Evolutionary conservation across 1,284 basidiomycete genomes (phyloP).

Genomic region (Coniferiporia weirii): DNA sequence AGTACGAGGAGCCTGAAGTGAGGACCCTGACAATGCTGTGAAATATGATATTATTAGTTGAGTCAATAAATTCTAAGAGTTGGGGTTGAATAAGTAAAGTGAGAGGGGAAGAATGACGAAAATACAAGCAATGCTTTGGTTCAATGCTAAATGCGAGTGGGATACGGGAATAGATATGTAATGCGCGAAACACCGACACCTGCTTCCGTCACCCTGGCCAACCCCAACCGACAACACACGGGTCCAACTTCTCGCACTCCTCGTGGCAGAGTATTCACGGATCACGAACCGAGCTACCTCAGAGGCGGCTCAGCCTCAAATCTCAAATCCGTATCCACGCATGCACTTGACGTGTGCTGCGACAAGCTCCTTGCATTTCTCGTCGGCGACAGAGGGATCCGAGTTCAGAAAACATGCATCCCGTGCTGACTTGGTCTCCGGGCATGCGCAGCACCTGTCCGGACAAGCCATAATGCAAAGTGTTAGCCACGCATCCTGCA

Average conservation of each 20-base stretch:
- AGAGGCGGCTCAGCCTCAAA: slow-evolving; percentile 25
- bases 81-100: too few species aligned
- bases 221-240: too few species aligned
- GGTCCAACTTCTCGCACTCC: too few species aligned
- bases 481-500: background rate
- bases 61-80: too few species aligned
- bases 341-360: slow-evolving; percentile 86
- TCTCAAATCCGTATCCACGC: slow-evolving; percentile 81
- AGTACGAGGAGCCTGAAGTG: too few species aligned
- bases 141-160: too few species aligned
- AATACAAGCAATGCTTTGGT: too few species aligned
- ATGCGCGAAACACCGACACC: too few species aligned
- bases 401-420: slow-evolving; percentile 91
- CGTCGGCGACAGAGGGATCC: slow-evolving; percentile 63
- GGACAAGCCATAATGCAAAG: background rate
- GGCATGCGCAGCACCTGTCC: slow-evolving; percentile 88
- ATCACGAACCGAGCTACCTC: background rate
- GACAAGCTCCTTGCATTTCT: slow-evolving; percentile 78
- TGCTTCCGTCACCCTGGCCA: background rate
- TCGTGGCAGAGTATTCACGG: background rate
- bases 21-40: too few species aligned
- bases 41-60: too few species aligned
- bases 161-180: too few species aligned
- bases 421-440: slow-evolving; percentile 84
- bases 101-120: too few species aligned